Conservation (phyloP, 106 monocot genomes). For the Allium fistulosum region DNA sequence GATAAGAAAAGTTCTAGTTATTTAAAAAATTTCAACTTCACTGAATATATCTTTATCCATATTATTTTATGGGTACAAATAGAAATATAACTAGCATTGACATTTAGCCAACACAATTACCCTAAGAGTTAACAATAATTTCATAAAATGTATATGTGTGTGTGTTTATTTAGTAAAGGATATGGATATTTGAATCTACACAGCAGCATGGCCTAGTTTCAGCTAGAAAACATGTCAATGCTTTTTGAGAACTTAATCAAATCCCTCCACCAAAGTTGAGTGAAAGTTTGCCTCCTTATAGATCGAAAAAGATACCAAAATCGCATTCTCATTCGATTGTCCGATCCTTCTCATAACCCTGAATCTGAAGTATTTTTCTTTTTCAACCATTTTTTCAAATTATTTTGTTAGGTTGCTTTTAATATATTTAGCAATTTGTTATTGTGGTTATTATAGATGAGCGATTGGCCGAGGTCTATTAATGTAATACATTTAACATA, state of each 20-base stretch:
- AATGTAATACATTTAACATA: no score
- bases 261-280: slow-evolving; percentile 11
- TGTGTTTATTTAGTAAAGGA: no score
- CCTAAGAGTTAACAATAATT: no score
- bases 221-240: slow-evolving; percentile 53
- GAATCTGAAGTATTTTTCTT: slow-evolving; percentile 24
- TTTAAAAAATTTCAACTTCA: no score
- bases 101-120: no score
- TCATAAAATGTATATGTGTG: no score
- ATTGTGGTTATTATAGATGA: slow-evolving; percentile 14
- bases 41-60: no score
- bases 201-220: slow-evolving; percentile 30
- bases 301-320: slow-evolving; percentile 5
- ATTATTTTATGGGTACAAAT: no score
- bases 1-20: no score
- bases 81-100: no score
- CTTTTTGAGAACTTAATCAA: slow-evolving; percentile 39
- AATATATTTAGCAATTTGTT: neutral
- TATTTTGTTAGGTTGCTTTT: neutral
- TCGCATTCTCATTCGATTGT: slow-evolving; percentile 19
- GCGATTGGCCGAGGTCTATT: slow-evolving; percentile 19
- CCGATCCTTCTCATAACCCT: slow-evolving; percentile 38
- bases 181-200: slow-evolving; percentile 18
- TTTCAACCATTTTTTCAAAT: neutral
- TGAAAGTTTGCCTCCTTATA: no score